Evolutionary conservation across 192 early-diverging fungal genomes (phyloP).

Genomic region (Nowakowskiella sp.): DNA sequence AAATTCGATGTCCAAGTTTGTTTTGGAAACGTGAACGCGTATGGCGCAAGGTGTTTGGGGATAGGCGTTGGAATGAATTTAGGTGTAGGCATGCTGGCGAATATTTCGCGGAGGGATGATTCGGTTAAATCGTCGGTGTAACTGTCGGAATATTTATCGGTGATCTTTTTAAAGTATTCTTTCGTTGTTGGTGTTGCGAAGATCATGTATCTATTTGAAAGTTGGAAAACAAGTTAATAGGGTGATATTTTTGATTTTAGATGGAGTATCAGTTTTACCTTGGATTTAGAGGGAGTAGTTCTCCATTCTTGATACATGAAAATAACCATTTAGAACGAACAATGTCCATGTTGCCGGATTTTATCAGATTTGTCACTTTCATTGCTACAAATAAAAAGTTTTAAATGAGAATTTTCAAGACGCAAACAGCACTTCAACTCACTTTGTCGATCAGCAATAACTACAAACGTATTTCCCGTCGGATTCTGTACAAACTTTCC

Average conservation of each 20-base stretch:
- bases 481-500: conserved; percentile 56
- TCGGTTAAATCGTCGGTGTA: conserved; percentile 54
- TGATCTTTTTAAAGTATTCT: conserved; percentile 37
- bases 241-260: conserved; percentile 3
- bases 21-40: no score
- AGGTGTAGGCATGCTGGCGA: no score
- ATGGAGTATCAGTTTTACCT: conserved; percentile 31
- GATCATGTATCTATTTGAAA: conserved; percentile 61
- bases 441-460: conserved; percentile 39
- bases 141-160: conserved; percentile 64
- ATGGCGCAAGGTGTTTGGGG: no score
- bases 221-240: conserved; percentile 18
- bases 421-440: neutral
- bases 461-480: conserved; percentile 27
- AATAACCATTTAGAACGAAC: conserved; percentile 56
- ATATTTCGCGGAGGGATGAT: no score
- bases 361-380: conserved; percentile 46
- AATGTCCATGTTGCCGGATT: conserved; percentile 42
- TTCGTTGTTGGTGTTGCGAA: conserved; percentile 44
- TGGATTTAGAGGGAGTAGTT: conserved; percentile 49
- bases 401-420: neutral
- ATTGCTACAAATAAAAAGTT: conserved; percentile 33
- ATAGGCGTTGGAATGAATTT: no score
- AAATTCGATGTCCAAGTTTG: no score
- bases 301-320: conserved; percentile 45